A percentile compares a stretch with the other conserved stretches of the same genome.
Conservation (phyloP, 495 filamentous ascomycete genomes). For the Aspergillus egyptiacus region DNA sequence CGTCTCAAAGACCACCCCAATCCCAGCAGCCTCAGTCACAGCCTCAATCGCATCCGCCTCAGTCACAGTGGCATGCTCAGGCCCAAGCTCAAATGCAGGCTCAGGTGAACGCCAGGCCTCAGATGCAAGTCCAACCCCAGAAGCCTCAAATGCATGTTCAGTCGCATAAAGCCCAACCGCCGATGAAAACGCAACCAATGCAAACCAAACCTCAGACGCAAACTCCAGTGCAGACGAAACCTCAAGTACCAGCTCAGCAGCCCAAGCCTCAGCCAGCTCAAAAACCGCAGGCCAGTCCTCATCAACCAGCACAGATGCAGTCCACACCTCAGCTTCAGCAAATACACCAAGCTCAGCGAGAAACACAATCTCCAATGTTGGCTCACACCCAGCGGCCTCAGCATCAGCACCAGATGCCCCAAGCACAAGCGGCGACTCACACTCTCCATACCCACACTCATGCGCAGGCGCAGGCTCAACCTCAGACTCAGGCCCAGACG, state of each 20-base stretch:
- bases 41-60: conserved; percentile 1
- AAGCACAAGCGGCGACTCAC: conserved; percentile 1
- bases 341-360: conserved; percentile 1
- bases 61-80: conserved; percentile 4
- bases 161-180: background rate
- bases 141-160: conserved; percentile 6
- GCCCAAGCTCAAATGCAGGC: conserved; percentile 7
- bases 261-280: background rate
- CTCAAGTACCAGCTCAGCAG: conserved; percentile 5
- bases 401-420: conserved; percentile 4
- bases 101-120: conserved; percentile 4
- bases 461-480: conserved; percentile 7
- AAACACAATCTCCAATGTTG: background rate
- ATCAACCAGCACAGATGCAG: background rate
- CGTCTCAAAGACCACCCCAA: background rate
- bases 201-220: conserved; percentile 3
- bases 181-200: background rate
- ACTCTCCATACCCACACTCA: conserved; percentile 5
- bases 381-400: conserved; percentile 11
- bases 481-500: conserved; percentile 2
- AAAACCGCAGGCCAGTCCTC: background rate
- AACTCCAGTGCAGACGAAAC: background rate
- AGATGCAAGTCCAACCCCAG: conserved; percentile 5
- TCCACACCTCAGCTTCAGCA: background rate
- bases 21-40: background rate